phyloP scores from a whole-genome alignment of 2,329 filamentous ascomycete genomes.

The Lasiodiplodia sp. region DNA sequence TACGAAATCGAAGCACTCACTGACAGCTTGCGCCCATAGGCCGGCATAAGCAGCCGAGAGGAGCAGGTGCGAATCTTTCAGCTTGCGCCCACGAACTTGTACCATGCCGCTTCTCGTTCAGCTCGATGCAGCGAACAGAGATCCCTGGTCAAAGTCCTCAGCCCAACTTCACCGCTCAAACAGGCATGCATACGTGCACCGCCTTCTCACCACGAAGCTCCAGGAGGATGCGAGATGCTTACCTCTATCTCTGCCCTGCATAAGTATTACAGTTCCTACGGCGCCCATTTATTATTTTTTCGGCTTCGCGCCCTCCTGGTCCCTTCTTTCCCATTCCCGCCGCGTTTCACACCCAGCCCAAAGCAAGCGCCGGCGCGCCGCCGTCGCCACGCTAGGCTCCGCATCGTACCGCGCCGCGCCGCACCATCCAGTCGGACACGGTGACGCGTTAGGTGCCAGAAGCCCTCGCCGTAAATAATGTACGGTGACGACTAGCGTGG shows the following conservation, averaged over 20 bases:
- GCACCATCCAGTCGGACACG: neutral
- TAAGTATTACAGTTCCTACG: neutral
- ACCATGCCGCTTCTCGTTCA: neutral
- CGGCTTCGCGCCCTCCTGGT: neutral
- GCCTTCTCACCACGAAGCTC: neutral
- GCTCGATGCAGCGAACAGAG: neutral
- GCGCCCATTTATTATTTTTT: neutral
- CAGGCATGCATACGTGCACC: neutral
- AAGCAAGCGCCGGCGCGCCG: neutral
- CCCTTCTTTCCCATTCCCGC: neutral
- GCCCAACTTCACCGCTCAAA: neutral
- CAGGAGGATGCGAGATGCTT: neutral
- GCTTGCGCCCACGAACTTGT: neutral
- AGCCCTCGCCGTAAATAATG: neutral
- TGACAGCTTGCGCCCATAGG: neutral
- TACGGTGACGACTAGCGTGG: neutral
- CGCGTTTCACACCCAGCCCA: neutral
- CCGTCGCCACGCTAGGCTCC: neutral
- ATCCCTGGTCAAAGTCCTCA: neutral
- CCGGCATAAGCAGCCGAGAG: neutral
- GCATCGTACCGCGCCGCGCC: slow-evolving; percentile 13
- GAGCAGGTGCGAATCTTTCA: neutral
- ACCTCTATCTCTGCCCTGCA: neutral
- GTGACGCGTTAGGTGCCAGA: no score
- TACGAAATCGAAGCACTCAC: neutral